Evolutionary conservation across 1,139 yeast species (phyloP).

Genomic region (Suhomyces wounanorum): DNA sequence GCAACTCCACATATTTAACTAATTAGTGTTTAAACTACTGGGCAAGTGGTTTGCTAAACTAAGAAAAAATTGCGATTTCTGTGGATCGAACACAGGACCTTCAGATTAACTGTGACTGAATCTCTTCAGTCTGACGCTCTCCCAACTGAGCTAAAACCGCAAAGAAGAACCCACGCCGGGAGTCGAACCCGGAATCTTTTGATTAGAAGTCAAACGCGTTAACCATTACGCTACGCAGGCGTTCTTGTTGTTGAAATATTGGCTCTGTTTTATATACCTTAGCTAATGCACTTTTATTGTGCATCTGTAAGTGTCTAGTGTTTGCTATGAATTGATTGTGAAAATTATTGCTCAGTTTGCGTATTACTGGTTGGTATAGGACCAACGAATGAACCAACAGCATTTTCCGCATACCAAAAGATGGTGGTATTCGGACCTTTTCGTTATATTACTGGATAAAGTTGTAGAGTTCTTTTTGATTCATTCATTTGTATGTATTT

Average conservation of each 20-base stretch:
- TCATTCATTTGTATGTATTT: too few relatives aligned
- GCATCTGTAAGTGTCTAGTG: neutral
- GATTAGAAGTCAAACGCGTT: slow-evolving; percentile 23
- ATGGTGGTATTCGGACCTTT: too few relatives aligned
- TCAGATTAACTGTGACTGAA: slow-evolving; percentile 33
- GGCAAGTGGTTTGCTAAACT: neutral
- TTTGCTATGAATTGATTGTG: neutral
- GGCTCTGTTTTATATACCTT: neutral
- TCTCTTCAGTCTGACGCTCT: slow-evolving; percentile 70
- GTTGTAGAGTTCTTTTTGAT: too few relatives aligned
- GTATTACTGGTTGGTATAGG: too few relatives aligned
- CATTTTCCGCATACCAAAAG: too few relatives aligned
- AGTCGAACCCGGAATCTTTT: slow-evolving; percentile 55
- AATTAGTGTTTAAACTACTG: neutral
- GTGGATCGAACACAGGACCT: slow-evolving; percentile 61
- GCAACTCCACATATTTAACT: neutral
- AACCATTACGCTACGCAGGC: slow-evolving; percentile 24
- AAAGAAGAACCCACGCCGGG: slow-evolving; percentile 27
- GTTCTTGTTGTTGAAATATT: neutral
- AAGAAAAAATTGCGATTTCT: slow-evolving; percentile 18
- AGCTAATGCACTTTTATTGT: too few relatives aligned
- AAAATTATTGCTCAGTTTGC: too few relatives aligned
- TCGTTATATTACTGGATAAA: too few relatives aligned
- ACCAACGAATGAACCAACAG: too few relatives aligned
- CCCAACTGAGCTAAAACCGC: slow-evolving; percentile 77